Percentiles rank a stretch among this genome's conserved stretches.
Conservation (phyloP, 768 basidiomycete genomes). For the Leccinum barrowsii region DNA sequence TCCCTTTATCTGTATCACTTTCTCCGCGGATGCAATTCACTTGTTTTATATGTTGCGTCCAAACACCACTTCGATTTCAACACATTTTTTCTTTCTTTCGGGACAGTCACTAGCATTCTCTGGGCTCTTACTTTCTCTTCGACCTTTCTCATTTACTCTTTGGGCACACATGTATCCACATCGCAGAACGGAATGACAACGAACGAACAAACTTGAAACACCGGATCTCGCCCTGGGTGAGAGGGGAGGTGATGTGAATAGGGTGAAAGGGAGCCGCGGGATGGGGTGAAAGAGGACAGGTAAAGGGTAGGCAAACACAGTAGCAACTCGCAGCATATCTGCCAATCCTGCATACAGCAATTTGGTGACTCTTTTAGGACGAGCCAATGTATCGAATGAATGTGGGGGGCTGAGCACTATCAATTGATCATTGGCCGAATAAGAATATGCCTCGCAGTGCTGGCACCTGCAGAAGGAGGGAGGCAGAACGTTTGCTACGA, state of each 20-base stretch:
- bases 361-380: not conserved
- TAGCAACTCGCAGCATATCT: not conserved
- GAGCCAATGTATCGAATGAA: too few species aligned
- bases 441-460: not conserved
- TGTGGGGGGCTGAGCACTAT: not conserved
- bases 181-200: slow-evolving; percentile 1
- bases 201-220: not conserved
- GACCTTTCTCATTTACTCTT: not conserved
- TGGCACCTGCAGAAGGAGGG: not conserved
- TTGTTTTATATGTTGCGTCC: not conserved
- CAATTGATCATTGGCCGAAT: not conserved
- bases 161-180: not conserved
- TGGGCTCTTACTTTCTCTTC: not conserved
- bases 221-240: slow-evolving; percentile 2
- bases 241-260: not conserved
- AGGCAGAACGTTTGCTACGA: not conserved
- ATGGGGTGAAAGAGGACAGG: not conserved
- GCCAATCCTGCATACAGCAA: not conserved
- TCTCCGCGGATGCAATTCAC: not conserved
- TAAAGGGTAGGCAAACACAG: not conserved
- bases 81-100: slow-evolving; percentile 6
- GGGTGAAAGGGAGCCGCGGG: not conserved
- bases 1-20: not conserved
- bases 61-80: not conserved
- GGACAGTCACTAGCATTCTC: slow-evolving; percentile 5